Base-by-base conservation (phyloP, 1,139 yeast genomes). In the Pichia sp. region DNA sequence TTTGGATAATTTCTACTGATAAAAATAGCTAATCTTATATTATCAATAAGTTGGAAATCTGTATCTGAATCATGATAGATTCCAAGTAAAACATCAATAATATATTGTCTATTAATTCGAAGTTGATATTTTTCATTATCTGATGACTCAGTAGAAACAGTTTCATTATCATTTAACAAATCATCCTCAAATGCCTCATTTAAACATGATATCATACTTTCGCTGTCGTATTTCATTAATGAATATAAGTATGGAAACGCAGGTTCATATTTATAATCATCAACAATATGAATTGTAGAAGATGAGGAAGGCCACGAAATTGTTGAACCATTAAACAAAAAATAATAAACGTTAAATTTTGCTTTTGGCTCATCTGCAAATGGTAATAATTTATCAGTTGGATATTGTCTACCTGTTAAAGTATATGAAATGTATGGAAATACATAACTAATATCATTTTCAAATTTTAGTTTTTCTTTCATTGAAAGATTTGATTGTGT, bases 181-280 rank as follows among this genome's bases (percentile, higher is more conserved):
- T 81, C 64, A 54, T 84, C 91, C 56, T 86, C 95, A 57, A 86
- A 81, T 24, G 81, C 84, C 55, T 84, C 93, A 55, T 85, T 82
- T 48, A 86, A 57, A 0, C 83, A 72, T 0, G 80, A 69, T 40
- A 85, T 69, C 65, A 80, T 73, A 31, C 74, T 74, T 24, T 76
- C 69, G 7, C 83, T 70, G 48, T 78, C 72, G 47, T 60, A 67
- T 31, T 64, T 64, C 8, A 84, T 58, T 14, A 84, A 63, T 10
- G 66, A 48, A 38, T 64, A 63, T 19, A 84, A 56, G 50, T 80
- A 76, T 0, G 91, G 89, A 49, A 79, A 83, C 1, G 79, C 66
- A 0, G 70, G 64, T 22, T 68, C 70, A 6, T 57, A 53, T 4
- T 53, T 53, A 28, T 57, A 47, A 15, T 55, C 50, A 3, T 51